Percentiles rank a stretch among this genome's conserved stretches.
Evolutionary conservation across 768 basidiomycete species (phyloP).

Genomic region (Daedaleopsis sinensis): DNA sequence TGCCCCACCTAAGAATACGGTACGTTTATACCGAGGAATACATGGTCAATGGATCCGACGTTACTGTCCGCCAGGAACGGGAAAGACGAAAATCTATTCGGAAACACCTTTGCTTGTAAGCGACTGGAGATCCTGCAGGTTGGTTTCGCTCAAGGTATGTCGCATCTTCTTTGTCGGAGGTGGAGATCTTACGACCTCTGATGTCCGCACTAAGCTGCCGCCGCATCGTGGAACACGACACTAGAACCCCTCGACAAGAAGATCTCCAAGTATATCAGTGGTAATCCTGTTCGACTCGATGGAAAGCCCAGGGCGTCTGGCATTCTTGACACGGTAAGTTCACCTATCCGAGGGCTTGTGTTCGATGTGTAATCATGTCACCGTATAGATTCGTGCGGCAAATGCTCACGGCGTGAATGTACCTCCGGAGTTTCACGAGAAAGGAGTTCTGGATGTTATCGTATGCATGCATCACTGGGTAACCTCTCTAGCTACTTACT

Average conservation of each 20-base stretch:
- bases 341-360: background rate
- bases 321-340: conserved; percentile 67
- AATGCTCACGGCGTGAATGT: conserved; percentile 71
- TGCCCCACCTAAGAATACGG: conserved; percentile 61
- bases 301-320: conserved; percentile 77
- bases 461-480: conserved; percentile 28
- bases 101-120: conserved; percentile 70
- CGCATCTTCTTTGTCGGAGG: too few relatives aligned
- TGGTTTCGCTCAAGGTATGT: conserved; percentile 63
- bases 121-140: conserved; percentile 63
- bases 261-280: conserved; percentile 69
- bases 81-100: conserved; percentile 70
- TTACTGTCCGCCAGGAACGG: conserved; percentile 50
- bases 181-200: background rate
- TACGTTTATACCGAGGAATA: conserved; percentile 29
- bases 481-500: background rate
- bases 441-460: conserved; percentile 56
- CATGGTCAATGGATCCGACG: background rate
- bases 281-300: conserved; percentile 72
- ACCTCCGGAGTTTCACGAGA: conserved; percentile 73
- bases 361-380: background rate
- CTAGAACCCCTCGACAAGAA: conserved; percentile 64
- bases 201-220: conserved; percentile 51
- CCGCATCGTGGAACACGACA: conserved; percentile 59
- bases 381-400: conserved; percentile 60